Base-by-base conservation (phyloP, 805 yeast genomes). In the Pichia scutulata region DNA sequence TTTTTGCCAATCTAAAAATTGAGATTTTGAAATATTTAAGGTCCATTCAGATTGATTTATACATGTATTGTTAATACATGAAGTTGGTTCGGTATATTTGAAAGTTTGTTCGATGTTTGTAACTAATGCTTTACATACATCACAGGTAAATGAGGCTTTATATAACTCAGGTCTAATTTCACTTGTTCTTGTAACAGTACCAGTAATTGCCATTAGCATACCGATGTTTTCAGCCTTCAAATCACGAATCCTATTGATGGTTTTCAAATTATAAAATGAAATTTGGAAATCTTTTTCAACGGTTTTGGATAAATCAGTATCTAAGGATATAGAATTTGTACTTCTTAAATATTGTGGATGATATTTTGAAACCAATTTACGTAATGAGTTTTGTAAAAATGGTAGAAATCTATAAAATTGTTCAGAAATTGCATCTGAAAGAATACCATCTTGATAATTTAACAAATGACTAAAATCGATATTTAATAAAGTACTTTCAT, bases 151-250 rank as follows among this genome's bases (percentile, higher is more conserved):
- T 25, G 90, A 77, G 14, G 89, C 99, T 52, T 77, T 80, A 71
- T 75, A 88, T 54, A 93, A 75, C 67, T 93, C 99, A 0, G 99
- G 99, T 51, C 98, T 80, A 13, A 93, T 97, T 69, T 93, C 98
- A 22, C 95, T 84, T 0, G 98, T 89, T 65, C 98, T 80, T 0
- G 98, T 92, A 5, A 93, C 96, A 0, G 99, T 93, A 50, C 98
- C 99, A 9, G 92, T 82, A 33, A 92, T 86, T 10, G 92, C 74
- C 71, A 89, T 75, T 53, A 92, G 74, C 10, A 86, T 75, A 16
- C 98, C 99, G 51, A 93, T 84, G 56, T 84, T 84, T 57, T 87
- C 95, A 1, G 97, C 86, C 61, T 93, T 78, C 51, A 93, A 76
- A 62, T 92, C 98, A 63, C 99, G 80, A 58, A 93, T 85, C 65